A percentile compares a stretch with the other conserved stretches of the same genome.
Conservation (phyloP, 768 basidiomycete species). For the Phaeotremella fagi region DNA sequence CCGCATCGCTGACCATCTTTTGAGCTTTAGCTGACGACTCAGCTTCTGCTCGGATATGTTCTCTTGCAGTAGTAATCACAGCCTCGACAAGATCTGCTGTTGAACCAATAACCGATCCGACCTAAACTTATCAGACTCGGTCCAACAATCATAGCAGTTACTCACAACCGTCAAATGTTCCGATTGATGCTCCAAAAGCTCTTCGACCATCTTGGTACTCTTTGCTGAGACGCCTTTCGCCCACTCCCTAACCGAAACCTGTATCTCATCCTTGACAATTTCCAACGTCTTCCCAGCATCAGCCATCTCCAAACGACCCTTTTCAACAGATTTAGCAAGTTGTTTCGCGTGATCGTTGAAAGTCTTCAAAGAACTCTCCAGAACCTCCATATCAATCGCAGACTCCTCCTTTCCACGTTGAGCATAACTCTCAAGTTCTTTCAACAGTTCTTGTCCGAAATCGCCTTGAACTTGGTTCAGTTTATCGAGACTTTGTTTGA, state of each 20-base stretch:
- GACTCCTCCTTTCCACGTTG: constrained; percentile 56
- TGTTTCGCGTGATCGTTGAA: constrained; percentile 25
- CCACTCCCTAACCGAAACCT: constrained; percentile 31
- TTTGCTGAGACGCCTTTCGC: constrained; percentile 26
- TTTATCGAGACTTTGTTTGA: constrained; percentile 60
- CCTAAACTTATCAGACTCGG: constrained; percentile 16
- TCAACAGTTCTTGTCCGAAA: constrained; percentile 56
- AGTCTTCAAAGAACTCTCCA: constrained; percentile 26
- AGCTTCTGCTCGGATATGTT: constrained; percentile 58
- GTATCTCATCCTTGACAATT: constrained; percentile 24
- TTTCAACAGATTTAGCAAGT: constrained; percentile 23
- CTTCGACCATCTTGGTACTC: constrained; percentile 30
- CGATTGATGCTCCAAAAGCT: constrained; percentile 32
- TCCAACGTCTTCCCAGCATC: constrained; percentile 16
- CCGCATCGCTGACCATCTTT: constrained; percentile 31
- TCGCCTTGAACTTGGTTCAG: constrained; percentile 60
- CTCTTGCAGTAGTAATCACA: constrained; percentile 58
- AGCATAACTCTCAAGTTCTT: constrained; percentile 59
- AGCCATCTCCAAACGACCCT: constrained; percentile 20
- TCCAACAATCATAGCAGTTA: not conserved
- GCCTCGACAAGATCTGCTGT: constrained; percentile 61
- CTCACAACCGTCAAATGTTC: constrained; percentile 37
- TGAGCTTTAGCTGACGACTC: constrained; percentile 56
- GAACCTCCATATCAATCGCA: constrained; percentile 15
- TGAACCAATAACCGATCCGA: constrained; percentile 53